Evolutionary conservation across 495 filamentous ascomycete species (phyloP).

Genomic region (Umbilicaria muhlenbergii): DNA sequence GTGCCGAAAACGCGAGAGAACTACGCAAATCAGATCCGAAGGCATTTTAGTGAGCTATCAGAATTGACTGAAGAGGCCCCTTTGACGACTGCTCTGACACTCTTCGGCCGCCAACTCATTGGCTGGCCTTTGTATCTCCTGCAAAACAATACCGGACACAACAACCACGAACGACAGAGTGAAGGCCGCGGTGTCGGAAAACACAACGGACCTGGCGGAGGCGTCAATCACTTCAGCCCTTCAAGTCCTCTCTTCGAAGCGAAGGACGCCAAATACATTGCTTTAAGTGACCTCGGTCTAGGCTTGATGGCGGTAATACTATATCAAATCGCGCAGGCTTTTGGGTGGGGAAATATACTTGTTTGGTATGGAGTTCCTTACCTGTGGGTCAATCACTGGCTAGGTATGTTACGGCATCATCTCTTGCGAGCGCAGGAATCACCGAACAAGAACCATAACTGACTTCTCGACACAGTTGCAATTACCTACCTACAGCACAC

Average conservation of each 20-base stretch:
- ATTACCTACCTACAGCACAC: conserved; percentile 90
- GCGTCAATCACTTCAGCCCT: conserved; percentile 48
- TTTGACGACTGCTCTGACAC: conserved; percentile 28
- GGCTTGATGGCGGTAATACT: conserved; percentile 27
- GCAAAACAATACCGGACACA: too few species aligned
- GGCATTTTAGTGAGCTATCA: conserved; percentile 18
- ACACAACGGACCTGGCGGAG: too few species aligned
- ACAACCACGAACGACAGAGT: too few species aligned
- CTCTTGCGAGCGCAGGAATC: too few species aligned
- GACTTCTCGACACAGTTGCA: too few species aligned
- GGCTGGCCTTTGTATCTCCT: conserved; percentile 42
- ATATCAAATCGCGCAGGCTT: too few species aligned
- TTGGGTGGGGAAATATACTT: too few species aligned
- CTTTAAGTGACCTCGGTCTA: conserved; percentile 44
- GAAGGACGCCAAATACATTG: conserved; percentile 37
- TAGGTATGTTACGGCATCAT: too few species aligned
- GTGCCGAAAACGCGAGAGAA: conserved; percentile 33
- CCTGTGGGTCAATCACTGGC: conserved; percentile 46
- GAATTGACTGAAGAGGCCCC: conserved; percentile 42
- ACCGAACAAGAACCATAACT: too few species aligned
- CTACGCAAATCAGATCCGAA: conserved; percentile 18
- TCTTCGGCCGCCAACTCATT: conserved; percentile 36
- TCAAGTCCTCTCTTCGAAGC: conserved; percentile 43
- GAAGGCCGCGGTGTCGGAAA: conserved; percentile 13
- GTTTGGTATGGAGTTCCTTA: too few species aligned